Evolutionary conservation across 2,329 filamentous ascomycete species (phyloP), one percentile per base, ranked within the genome.

Genomic region (Pseudogymnoascus sp.): DNA sequence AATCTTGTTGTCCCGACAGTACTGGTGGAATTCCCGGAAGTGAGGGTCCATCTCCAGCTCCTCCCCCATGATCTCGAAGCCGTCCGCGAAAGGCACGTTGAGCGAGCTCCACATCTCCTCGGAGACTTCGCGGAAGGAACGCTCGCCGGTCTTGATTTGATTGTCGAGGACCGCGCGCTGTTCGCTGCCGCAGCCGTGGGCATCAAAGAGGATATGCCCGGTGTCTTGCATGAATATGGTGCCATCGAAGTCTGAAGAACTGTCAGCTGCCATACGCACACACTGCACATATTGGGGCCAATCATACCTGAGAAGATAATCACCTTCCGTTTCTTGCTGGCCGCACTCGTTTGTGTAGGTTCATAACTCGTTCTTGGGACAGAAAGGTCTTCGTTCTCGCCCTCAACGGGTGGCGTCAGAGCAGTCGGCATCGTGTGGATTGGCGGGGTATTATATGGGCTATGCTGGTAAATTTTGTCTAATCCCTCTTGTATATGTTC

Each of bases 181-280:
- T 63, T 79, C 75, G 19, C 75, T 73, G 26, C 84, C 84, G 71
- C 83, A 86, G 58, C 85, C 84, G 64, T 84, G 79, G 65, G 76
- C 76, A 69, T 87, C 83, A 71, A 87, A 85, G 57, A 88, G 80
- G 64, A 87, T 79, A 69, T 88, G 84, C 45, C 85, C 85, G 1
- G 82, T 86, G 65, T 86, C 82, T 76, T 86, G 82, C 78, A 85
- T 84, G 75, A 86, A 86, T 63, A 88, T 88, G 3, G 84, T 88
- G 63, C 84, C 84, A 70, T 88, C 84, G 65, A 88, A 88, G 71
- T 88, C 83, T 85, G 61, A 12, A 28, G 56, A 7, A 19, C 19
- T 23, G 12, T 61, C 56, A 38, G 60, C 23, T 28, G 23, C 23
- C 21, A 13, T 28, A 18, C 41, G 13, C n/a, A 15, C 13, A 65